Percentiles rank a stretch among this genome's conserved stretches.
phyloP scores from a whole-genome alignment of 2,329 filamentous ascomycete genomes.

The Teratosphaeria gauchensis region DNA sequence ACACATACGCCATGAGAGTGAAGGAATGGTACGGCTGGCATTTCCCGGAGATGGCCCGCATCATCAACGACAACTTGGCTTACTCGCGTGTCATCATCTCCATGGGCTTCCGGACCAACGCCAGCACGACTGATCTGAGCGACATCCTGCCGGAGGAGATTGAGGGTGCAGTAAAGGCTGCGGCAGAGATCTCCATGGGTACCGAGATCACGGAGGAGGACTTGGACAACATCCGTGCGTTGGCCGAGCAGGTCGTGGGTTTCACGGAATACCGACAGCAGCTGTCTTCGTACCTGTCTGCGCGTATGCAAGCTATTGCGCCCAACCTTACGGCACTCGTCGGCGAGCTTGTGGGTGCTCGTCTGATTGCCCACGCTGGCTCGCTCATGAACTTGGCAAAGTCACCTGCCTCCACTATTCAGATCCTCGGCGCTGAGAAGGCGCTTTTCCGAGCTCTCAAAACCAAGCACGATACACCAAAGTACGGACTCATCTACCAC shows the following conservation, averaged over 20 bases:
- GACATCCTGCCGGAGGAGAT: slow-evolving; percentile 94
- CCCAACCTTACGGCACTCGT: slow-evolving; percentile 91
- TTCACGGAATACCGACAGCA: slow-evolving; percentile 86
- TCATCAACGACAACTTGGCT: slow-evolving; percentile 92
- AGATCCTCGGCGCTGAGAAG: slow-evolving; percentile 98
- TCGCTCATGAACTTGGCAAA: slow-evolving; percentile 93
- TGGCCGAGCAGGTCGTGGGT: slow-evolving; percentile 86
- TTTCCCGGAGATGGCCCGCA: slow-evolving; percentile 95
- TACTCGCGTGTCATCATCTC: slow-evolving; percentile 81
- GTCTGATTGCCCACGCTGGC: slow-evolving; percentile 88
- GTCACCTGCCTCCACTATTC: slow-evolving; percentile 87
- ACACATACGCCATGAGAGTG: slow-evolving; percentile 96
- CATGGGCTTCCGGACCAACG: slow-evolving; percentile 81
- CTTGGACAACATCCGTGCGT: slow-evolving; percentile 79
- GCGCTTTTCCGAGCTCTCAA: slow-evolving; percentile 96
- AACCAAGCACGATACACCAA: slow-evolving; percentile 98
- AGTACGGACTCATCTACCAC: slow-evolving; percentile 93
- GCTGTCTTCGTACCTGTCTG: slow-evolving; percentile 79
- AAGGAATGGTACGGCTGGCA: slow-evolving; percentile 99
- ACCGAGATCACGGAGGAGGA: slow-evolving; percentile 92
- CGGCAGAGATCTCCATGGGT: slow-evolving; percentile 95
- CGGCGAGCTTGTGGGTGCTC: slow-evolving; percentile 85
- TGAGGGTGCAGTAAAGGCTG: slow-evolving; percentile 80
- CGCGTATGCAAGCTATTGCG: slow-evolving; percentile 92
- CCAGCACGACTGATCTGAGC: slow-evolving; percentile 64